Conservation (phyloP, 805 yeast genomes). For the Teunomyces tritomae region DNA sequence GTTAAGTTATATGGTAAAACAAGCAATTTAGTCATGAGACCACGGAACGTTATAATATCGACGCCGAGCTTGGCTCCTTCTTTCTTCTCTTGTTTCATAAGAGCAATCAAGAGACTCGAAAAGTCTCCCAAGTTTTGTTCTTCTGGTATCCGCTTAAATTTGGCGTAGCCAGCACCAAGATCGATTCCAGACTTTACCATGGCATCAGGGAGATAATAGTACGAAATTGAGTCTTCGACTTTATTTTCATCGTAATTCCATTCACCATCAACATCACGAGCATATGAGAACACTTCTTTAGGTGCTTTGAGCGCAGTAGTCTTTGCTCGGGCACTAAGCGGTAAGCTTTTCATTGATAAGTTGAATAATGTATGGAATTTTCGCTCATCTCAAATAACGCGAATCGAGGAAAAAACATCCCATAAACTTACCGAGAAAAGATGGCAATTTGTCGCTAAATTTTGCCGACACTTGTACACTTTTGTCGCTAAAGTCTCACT, state of each 20-base stretch:
- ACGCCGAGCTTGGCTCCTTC: constrained; percentile 48
- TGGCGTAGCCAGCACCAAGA: constrained; percentile 60
- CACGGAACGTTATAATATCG: constrained; percentile 82
- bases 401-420: background rate
- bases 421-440: background rate
- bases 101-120: constrained; percentile 53
- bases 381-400: constrained; percentile 1
- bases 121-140: constrained; percentile 54
- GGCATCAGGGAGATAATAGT: constrained; percentile 78
- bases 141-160: constrained; percentile 57
- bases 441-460: background rate
- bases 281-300: constrained; percentile 68
- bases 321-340: constrained; percentile 49
- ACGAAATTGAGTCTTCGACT: constrained; percentile 52
- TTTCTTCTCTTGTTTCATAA: constrained; percentile 54
- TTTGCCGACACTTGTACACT: background rate
- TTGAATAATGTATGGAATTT: background rate
- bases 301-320: constrained; percentile 81
- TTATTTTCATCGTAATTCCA: constrained; percentile 37
- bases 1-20: constrained; percentile 59
- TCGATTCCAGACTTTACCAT: constrained; percentile 60
- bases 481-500: background rate
- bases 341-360: constrained; percentile 18
- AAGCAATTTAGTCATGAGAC: constrained; percentile 72
- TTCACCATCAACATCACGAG: constrained; percentile 55